Base-by-base conservation (phyloP, 495 filamentous ascomycete species). In the Penicillium simplicissimum region DNA sequence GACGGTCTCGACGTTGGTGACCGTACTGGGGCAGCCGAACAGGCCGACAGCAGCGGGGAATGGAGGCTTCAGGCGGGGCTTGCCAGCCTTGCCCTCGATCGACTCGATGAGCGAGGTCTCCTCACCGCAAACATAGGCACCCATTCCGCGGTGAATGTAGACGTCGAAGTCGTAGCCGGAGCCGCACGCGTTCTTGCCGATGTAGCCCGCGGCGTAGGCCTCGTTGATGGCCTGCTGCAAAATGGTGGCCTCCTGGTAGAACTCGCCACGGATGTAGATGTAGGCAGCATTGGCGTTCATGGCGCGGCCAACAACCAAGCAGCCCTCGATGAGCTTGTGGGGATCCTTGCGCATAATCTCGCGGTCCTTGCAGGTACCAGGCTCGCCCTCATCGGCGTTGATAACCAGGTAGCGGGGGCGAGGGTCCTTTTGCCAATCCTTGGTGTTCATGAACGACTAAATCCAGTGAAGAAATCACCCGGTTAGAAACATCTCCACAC, bases 331-430 rank as follows among this genome's bases (percentile, higher is more conserved):
- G 59, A 98, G 88, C 83, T 98, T 98, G 82, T 98, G 95, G 47
- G 95, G 95, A 73, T 98, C 96, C 78, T 98, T 98, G 75, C 95
- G 92, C 94, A 98, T 98, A 70, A 98, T 98, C 78, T 98, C 96
- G 71, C 95, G 90, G 76, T 98, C 95, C 80, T 98, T 98, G 88
- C 95, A 98, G 35, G 95, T 98, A 72, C 95, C 95, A 9, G 95
- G 95, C 77, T 98, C 95, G 72, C 95, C 95, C 83, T 98, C 95
- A 73, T 98, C 95, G 65, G 95, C 95, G 69, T 98, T 98, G 81
- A 98, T 90, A 54, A 98, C 93, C 43, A 98, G 83, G 70, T 98
- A 98, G 59, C 95, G 87, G 60, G 96, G 96, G 75, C 96, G 93
- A 57, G 83, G 92, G 72, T 97, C 96, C 82, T 97, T 96, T 68